Evolutionary conservation across 202 grass and related monocot species (phyloP), one percentile per base, ranked within the genome.

Genomic region (Eragrostis tef): DNA sequence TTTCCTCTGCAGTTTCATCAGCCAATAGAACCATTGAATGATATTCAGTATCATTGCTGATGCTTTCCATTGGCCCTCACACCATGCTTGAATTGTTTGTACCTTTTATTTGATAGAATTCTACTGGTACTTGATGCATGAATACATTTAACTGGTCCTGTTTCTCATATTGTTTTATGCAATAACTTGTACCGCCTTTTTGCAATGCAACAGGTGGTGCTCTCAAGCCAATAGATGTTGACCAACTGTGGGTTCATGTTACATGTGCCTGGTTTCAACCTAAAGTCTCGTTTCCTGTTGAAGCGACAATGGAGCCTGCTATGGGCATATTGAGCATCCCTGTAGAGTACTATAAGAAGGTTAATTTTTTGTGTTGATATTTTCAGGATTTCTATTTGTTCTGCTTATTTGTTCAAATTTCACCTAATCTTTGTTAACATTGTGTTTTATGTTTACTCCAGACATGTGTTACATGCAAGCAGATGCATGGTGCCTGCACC

Each of bases 181-280:
- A 68, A 44, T 78, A 81, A 80, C 45, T 29, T 60, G 14, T 49
- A 39, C 14, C 62, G 41, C 57, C 81, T 27, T 75, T 73, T 45
- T 71, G 4, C 44, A 45, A 54, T 72, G 15, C 62, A 16, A 9
- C 57, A 99, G 96, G 96, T 6, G 96, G 96, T 64, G 96, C 96
- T 66, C 83, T 99, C n/a, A 99, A 99, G 85, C 90, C 80, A 79
- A 93, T 93, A 58, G 87, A 93, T 86, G 68, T 95, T 86, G 87
- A 91, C 65, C 75, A 88, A 83, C 76, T 99, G 48, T 99, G 93
- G 96, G 93, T 92, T 86, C 96, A 99, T 88, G 45, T 99, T 54
- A 96, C 89, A 75, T 99, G 96, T 78, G 92, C 92, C 27, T 99
- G 96, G 96, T 99, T 91, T 88, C 96, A 93, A 79, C 96, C 93